These are phyloP conservation scores for Solanum clarkiae DNA, from an alignment of 257 asterid genomes.

Conservation along the genomic window DNA sequence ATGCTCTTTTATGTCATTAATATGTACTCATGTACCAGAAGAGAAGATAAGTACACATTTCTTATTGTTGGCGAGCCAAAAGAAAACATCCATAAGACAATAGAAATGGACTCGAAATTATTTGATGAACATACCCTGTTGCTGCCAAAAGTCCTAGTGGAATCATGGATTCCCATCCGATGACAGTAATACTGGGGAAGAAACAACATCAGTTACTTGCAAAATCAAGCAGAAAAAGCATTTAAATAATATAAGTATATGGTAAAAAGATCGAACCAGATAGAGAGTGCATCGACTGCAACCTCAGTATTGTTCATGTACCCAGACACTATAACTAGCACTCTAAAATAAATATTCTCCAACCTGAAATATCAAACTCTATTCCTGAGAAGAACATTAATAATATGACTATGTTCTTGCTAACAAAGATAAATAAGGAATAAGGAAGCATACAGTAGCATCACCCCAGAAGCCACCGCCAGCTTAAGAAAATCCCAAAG, in stretches of 20 bases:
- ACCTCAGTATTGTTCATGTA: conserved; percentile 29
- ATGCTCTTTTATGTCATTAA: background rate
- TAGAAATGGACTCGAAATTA: background rate
- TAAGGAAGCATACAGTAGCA: conserved; percentile 33
- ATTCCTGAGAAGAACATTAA: background rate
- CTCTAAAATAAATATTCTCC: conserved; percentile 48
- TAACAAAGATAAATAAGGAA: background rate
- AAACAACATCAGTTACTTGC: background rate
- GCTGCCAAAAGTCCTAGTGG: conserved; percentile 59
- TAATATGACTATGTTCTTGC: background rate
- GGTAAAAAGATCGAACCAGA: conserved; percentile 26
- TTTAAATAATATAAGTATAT: background rate
- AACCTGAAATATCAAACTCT: conserved; percentile 27
- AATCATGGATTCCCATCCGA: conserved; percentile 57
- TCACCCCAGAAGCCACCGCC: conserved; percentile 49
- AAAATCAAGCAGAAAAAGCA: background rate
- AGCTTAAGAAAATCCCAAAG: conserved; percentile 48
- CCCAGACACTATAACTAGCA: conserved; percentile 37
- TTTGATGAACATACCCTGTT: conserved; percentile 33
- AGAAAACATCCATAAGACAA: background rate
- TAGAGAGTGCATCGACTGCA: conserved; percentile 54
- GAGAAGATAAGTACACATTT: background rate
- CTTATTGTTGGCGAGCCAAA: background rate
- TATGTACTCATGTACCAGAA: background rate
- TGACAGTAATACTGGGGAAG: conserved; percentile 32